phyloP scores from a whole-genome alignment of 805 yeast species.

The Sugiyamaella chiloensis region DNA sequence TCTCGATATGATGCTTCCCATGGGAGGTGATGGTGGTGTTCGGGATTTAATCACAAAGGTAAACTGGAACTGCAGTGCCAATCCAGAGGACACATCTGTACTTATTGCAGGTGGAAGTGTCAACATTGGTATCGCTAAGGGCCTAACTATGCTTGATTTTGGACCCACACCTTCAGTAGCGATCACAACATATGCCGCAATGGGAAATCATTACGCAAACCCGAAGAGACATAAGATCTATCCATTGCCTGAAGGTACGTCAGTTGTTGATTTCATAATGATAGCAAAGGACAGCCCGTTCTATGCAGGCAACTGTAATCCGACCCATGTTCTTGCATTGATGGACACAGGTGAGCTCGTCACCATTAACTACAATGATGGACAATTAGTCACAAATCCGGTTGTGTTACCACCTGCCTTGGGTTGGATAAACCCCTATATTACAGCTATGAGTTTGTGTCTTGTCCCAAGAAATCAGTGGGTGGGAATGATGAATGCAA shows the following conservation, averaged over 20 bases:
- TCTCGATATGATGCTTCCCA: neutral
- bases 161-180: constrained; percentile 75
- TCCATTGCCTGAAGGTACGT: constrained; percentile 47
- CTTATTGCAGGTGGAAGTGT: constrained; percentile 68
- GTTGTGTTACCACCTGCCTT: constrained; percentile 75
- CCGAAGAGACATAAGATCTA: constrained; percentile 55
- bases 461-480: constrained; percentile 64
- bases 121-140: constrained; percentile 39
- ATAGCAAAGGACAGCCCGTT: constrained; percentile 66
- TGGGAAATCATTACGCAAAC: constrained; percentile 69
- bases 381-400: constrained; percentile 49
- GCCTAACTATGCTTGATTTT: constrained; percentile 61
- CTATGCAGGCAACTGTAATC: constrained; percentile 77
- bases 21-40: constrained; percentile 27
- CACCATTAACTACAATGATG: constrained; percentile 56
- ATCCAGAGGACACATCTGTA: constrained; percentile 77
- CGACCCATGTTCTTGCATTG: constrained; percentile 57
- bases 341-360: constrained; percentile 64
- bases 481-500: constrained; percentile 65
- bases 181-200: constrained; percentile 76
- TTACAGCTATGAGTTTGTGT: constrained; percentile 53
- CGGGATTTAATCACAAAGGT: constrained; percentile 46
- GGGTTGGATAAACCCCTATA: constrained; percentile 72
- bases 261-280: constrained; percentile 48
- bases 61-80: constrained; percentile 74